Base-by-base conservation (phyloP, 352 stramenopile species). In the Pythium folliculosum region DNA sequence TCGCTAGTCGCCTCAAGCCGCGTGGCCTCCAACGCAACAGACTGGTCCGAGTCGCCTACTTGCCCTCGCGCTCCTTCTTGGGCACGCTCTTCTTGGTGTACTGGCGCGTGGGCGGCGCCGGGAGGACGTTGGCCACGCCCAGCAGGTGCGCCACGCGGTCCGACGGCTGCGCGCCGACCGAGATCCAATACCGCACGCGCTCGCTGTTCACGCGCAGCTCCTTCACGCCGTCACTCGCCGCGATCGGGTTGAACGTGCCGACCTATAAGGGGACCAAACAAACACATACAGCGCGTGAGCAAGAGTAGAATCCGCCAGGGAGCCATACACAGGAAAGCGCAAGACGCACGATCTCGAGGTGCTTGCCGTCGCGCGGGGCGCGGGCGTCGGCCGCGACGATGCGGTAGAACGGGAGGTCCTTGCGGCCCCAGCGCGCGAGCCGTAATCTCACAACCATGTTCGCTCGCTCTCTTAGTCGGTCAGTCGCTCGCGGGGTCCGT, bases 361-460 rank as follows among this genome's bases (percentile, higher is more conserved):
- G 84, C 69, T 89, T 91, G 76, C 88, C 88, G 60, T 96, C 88
- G 43, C 88, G 86, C 12, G 88, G 88, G 37, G 84, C 85, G 44
- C 88, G 85, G 25, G 88, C 84, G 44, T 96, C 88, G 38, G 88
- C 88, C 9, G 86, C 88, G 48, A 96, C 88, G 68, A 96, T 96
- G 52, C 88, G 86, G 77, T 96, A 96, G 85, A 95, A 94, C 32
- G 88, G 88, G 25, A 94, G 72, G 76, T 96, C 86, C 73, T 92
- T 94, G 66, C 88, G 85, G 55, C 88, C 88, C 84, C 86, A 96
- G 49, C 88, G 86, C 55, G 86, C 86, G 56, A 96, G 71, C 60
- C 88, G 86, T 70, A 96, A 78, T 86, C 88, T 86, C 73, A 96
- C 88, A 45, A 94, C 86, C 88, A 96, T 96, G 27, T 32, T 32